Evolutionary conservation across 2,329 filamentous ascomycete genomes (phyloP).

Genomic region (Stagonosporopsis tanaceti): DNA sequence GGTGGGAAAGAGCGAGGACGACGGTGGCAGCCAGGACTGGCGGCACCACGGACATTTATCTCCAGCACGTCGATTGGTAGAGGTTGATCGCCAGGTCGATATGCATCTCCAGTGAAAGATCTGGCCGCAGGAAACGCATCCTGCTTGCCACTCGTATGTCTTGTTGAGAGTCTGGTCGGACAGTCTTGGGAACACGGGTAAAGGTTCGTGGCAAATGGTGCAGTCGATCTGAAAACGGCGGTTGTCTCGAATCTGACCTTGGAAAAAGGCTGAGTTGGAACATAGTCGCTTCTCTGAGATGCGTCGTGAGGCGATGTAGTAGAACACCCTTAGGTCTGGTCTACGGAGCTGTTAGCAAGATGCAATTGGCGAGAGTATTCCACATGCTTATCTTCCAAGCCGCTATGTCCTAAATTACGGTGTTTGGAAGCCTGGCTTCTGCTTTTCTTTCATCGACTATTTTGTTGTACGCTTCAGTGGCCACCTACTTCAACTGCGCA

Average conservation of each 20-base stretch:
- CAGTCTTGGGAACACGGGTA: not conserved
- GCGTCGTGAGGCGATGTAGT: not conserved
- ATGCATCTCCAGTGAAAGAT: not conserved
- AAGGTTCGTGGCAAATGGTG: not conserved
- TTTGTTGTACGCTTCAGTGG: no score
- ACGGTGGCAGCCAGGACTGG: not conserved
- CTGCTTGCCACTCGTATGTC: not conserved
- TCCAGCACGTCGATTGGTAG: not conserved
- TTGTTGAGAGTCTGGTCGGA: not conserved
- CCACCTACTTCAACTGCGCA: no score
- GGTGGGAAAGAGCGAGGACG: not conserved
- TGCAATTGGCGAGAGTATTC: no score
- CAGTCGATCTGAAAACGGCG: not conserved
- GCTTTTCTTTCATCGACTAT: no score
- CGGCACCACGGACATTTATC: not conserved
- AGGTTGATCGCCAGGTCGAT: not conserved
- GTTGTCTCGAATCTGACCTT: not conserved
- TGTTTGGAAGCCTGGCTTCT: no score
- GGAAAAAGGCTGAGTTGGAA: not conserved
- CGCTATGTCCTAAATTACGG: no score
- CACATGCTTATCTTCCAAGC: no score
- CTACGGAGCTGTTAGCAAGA: not conserved
- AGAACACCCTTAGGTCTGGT: not conserved
- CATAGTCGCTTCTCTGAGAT: not conserved
- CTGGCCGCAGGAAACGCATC: not conserved